Conservation (phyloP, 352 stramenopile genomes). For the Phytopythium chamaehyphon region DNA sequence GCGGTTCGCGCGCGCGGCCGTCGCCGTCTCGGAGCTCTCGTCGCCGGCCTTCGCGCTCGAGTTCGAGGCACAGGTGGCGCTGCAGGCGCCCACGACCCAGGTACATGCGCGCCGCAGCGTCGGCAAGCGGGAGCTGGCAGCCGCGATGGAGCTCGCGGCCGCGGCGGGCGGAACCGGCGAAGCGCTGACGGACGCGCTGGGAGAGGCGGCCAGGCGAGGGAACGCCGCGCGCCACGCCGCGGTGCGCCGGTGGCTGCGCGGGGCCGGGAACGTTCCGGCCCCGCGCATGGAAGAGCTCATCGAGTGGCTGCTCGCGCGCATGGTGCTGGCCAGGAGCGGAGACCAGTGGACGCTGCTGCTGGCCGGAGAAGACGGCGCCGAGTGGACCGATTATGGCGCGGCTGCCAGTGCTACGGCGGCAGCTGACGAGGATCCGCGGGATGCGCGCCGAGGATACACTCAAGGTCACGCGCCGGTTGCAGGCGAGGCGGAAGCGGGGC, state of each 20-base stretch:
- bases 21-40: slow-evolving; percentile 31
- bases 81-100: not conserved
- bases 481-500: not conserved
- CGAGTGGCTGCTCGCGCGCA: slow-evolving; percentile 52
- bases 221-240: not conserved
- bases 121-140: slow-evolving; percentile 47
- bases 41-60: slow-evolving; percentile 39
- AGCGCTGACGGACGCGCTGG: slow-evolving; percentile 3
- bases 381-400: slow-evolving; percentile 1
- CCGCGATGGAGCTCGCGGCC: slow-evolving; percentile 33
- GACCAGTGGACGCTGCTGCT: slow-evolving; percentile 2
- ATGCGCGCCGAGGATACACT: slow-evolving; percentile 6
- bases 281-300: slow-evolving; percentile 46
- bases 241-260: slow-evolving; percentile 31
- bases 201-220: not conserved
- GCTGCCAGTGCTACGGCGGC: not conserved
- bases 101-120: slow-evolving; percentile 5
- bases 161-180: slow-evolving; percentile 1
- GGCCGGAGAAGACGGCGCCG: not conserved
- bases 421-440: slow-evolving; percentile 3
- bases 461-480: not conserved
- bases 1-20: slow-evolving; percentile 10
- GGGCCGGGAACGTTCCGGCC: slow-evolving; percentile 12
- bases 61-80: slow-evolving; percentile 19
- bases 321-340: slow-evolving; percentile 20